Evolutionary conservation across 2,329 filamentous ascomycete species (phyloP).

Genomic region (Bipolaris cookei): DNA sequence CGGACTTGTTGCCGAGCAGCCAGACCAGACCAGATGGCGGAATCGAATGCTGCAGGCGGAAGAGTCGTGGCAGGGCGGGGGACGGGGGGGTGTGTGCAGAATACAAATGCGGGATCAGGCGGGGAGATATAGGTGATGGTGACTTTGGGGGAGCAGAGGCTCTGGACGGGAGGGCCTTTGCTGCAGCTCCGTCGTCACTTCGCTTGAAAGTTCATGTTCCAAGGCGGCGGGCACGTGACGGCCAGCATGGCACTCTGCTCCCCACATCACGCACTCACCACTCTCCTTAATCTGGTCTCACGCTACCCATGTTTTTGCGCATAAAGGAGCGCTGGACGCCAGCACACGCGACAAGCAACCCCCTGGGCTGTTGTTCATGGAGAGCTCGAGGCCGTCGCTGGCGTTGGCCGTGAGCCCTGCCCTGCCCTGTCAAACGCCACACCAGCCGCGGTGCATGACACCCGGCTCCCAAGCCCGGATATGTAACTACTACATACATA

Average conservation of each 20-base stretch:
- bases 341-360: constrained; percentile 8
- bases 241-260: constrained; percentile 13
- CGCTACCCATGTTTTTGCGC: constrained; percentile 18
- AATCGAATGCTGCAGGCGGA: constrained; percentile 9
- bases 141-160: constrained; percentile 26
- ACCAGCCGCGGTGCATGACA: constrained; percentile 9
- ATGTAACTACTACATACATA: no score
- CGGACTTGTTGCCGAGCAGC: constrained; percentile 31
- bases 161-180: constrained; percentile 32
- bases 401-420: constrained; percentile 4
- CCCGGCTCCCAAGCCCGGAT: constrained; percentile 12
- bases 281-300: constrained; percentile 34
- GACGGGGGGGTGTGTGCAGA: constrained; percentile 5
- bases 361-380: constrained; percentile 6
- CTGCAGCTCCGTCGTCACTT: constrained; percentile 37
- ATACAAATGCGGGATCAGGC: constrained; percentile 16
- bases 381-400: constrained; percentile 6
- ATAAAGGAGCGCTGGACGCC: constrained; percentile 31
- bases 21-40: constrained; percentile 29
- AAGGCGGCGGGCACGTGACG: constrained; percentile 18
- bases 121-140: constrained; percentile 15
- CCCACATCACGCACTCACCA: constrained; percentile 19
- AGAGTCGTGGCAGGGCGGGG: constrained; percentile 12
- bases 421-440: constrained; percentile 4
- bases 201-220: constrained; percentile 27